Percentiles rank a stretch among this genome's conserved stretches.
phyloP scores from a whole-genome alignment of 768 basidiomycete species.

The Cytidiella melzeri region DNA sequence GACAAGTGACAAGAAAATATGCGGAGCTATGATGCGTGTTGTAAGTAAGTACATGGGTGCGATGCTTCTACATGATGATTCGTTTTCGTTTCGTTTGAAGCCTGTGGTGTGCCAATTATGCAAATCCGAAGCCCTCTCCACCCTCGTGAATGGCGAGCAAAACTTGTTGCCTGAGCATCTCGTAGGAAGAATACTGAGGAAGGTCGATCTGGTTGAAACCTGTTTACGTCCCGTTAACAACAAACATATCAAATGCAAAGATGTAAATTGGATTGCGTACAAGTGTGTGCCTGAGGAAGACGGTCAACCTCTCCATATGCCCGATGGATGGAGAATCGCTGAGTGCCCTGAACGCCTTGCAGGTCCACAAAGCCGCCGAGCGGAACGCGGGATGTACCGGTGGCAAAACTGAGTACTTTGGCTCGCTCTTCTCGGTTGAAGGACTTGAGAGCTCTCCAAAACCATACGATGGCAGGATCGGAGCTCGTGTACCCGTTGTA shows the following conservation, averaged over 20 bases:
- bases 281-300: constrained; percentile 86
- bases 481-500: constrained; percentile 84
- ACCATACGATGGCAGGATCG: constrained; percentile 97
- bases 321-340: constrained; percentile 92
- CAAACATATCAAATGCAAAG: not conserved
- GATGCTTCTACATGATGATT: constrained; percentile 5
- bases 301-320: constrained; percentile 85
- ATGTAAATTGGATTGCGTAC: constrained; percentile 36
- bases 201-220: constrained; percentile 95
- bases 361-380: constrained; percentile 91
- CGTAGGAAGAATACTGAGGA: constrained; percentile 92
- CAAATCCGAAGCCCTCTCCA: constrained; percentile 92
- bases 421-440: constrained; percentile 96
- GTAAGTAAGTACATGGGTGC: constrained; percentile 8
- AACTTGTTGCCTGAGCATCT: constrained; percentile 89
- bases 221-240: constrained; percentile 28
- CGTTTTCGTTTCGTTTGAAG: constrained; percentile 1
- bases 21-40: constrained; percentile 3
- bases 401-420: constrained; percentile 95
- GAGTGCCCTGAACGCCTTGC: constrained; percentile 92
- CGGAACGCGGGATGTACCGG: constrained; percentile 88
- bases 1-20: not conserved
- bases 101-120: constrained; percentile 24
- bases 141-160: constrained; percentile 93
- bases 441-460: constrained; percentile 97